phyloP scores from a whole-genome alignment of 192 early-diverging fungal species.

The Backusella parvicylindrica region DNA sequence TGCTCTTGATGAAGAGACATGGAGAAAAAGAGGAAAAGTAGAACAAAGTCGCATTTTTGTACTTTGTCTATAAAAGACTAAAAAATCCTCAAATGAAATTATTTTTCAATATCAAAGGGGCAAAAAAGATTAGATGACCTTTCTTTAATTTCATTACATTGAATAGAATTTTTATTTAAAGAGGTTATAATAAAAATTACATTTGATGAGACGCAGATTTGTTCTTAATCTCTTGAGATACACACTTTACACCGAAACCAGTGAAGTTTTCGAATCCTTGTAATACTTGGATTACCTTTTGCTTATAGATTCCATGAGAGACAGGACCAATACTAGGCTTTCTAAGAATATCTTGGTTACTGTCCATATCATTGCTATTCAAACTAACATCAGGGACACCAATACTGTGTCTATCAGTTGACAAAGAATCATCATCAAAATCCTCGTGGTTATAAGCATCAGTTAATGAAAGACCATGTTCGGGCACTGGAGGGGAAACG shows the following conservation, averaged over 20 bases:
- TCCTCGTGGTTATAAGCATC: background rate
- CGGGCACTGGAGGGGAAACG: background rate
- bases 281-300: background rate
- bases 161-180: background rate
- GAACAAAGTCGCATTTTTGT: background rate
- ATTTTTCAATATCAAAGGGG: background rate
- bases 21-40: background rate
- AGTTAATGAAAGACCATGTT: background rate
- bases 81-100: background rate
- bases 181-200: background rate
- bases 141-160: no score
- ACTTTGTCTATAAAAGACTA: background rate
- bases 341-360: background rate
- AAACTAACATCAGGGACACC: background rate
- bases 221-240: background rate
- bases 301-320: background rate
- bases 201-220: background rate
- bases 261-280: background rate
- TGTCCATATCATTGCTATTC: background rate
- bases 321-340: background rate
- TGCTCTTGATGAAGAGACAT: background rate
- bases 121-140: no score
- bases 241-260: slow-evolving; percentile 1
- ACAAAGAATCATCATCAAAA: background rate
- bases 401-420: background rate